Conservation (phyloP, 78 protist species). For the Isochrysis galbana region DNA sequence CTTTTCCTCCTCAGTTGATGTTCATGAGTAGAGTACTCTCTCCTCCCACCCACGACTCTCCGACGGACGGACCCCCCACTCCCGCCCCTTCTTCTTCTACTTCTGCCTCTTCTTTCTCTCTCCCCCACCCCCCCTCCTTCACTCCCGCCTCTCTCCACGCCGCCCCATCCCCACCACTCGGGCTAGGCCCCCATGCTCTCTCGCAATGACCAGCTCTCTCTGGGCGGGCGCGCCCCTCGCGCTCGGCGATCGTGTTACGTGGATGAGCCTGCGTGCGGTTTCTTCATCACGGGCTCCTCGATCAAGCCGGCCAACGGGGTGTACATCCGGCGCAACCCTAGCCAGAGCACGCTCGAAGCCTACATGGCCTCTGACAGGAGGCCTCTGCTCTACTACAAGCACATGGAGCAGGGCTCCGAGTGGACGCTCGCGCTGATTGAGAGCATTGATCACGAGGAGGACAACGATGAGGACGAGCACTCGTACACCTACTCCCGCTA, state of each 20-base stretch:
- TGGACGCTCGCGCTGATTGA: not conserved
- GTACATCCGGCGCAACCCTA: not conserved
- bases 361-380: not conserved
- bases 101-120: no score
- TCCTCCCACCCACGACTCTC: no score
- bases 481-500: not conserved
- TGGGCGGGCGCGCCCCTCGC: constrained; percentile 3
- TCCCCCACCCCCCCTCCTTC: no score
- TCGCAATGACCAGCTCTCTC: not conserved
- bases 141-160: no score
- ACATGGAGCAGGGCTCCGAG: not conserved
- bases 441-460: not conserved
- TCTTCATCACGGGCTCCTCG: not conserved
- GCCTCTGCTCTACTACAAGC: not conserved
- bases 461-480: not conserved
- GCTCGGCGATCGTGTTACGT: constrained; percentile 29
- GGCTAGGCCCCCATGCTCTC: no score
- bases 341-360: not conserved
- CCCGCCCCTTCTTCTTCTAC: no score
- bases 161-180: no score
- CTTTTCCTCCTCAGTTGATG: no score
- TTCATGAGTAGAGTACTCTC: no score
- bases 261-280: constrained; percentile 1
- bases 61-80: no score
- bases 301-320: not conserved